Percentiles rank a stretch among this genome's conserved stretches.
Evolutionary conservation across 306 rosid genomes (phyloP).

Genomic region (Malus sylvestris): DNA sequence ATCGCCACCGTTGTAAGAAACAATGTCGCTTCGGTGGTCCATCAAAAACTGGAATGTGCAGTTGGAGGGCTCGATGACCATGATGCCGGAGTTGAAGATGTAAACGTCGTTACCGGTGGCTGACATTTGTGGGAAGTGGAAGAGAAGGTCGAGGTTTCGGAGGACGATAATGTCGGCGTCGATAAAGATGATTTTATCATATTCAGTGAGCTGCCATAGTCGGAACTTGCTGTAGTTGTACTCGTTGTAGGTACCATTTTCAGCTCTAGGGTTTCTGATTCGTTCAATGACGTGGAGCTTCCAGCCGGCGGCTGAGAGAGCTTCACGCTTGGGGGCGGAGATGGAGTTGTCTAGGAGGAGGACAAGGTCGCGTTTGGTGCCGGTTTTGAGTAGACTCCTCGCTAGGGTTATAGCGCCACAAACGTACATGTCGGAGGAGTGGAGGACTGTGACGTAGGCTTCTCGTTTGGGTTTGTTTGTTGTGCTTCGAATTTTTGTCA

Average conservation of each 20-base stretch:
- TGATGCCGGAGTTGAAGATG: constrained; percentile 83
- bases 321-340: constrained; percentile 45
- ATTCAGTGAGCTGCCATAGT: constrained; percentile 80
- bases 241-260: constrained; percentile 66
- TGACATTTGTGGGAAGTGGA: constrained; percentile 77
- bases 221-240: constrained; percentile 96
- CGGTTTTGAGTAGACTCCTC: constrained; percentile 58
- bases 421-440: constrained; percentile 65
- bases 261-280: constrained; percentile 70
- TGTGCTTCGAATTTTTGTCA: constrained; percentile 37
- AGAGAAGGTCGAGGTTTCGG: constrained; percentile 73
- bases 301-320: constrained; percentile 65
- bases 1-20: constrained; percentile 91
- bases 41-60: constrained; percentile 64
- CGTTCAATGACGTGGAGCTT: constrained; percentile 53
- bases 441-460: constrained; percentile 83
- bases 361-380: constrained; percentile 77
- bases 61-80: constrained; percentile 88
- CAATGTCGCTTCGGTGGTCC: constrained; percentile 38
- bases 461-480: constrained; percentile 45
- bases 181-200: constrained; percentile 65
- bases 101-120: constrained; percentile 84
- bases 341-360: constrained; percentile 69
- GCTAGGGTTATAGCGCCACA: constrained; percentile 89
- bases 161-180: constrained; percentile 84